Evolutionary conservation across 2,329 filamentous ascomycete genomes (phyloP).

Genomic region (Pseudocercospora fuligena): DNA sequence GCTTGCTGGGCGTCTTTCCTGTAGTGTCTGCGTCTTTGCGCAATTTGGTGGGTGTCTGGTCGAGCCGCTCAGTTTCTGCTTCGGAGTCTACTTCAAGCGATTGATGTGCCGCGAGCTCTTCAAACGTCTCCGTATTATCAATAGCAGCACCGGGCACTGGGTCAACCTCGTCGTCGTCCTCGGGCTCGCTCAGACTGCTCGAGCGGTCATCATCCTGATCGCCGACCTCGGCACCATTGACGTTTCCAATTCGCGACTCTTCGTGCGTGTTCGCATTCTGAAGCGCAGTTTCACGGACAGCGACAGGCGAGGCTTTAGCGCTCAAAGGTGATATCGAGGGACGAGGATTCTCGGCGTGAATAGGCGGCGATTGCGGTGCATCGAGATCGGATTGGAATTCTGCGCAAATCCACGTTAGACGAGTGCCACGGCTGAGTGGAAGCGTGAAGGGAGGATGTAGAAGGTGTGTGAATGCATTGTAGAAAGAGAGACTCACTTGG

Average conservation of each 20-base stretch:
- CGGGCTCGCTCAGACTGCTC: slow-evolving; percentile 91
- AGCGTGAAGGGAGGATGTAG: not conserved
- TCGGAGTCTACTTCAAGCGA: slow-evolving; percentile 69
- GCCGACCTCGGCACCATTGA: slow-evolving; percentile 28
- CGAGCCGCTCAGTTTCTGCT: slow-evolving; percentile 91
- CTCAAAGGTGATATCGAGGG: slow-evolving; percentile 44
- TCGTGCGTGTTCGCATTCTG: slow-evolving; percentile 7
- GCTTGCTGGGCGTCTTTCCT: slow-evolving; percentile 77
- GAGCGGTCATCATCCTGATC: slow-evolving; percentile 60
- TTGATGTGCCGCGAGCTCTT: slow-evolving; percentile 30
- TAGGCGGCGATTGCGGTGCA: slow-evolving; percentile 21
- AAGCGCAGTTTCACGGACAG: slow-evolving; percentile 26
- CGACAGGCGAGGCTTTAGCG: slow-evolving; percentile 37
- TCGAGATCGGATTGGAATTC: slow-evolving; percentile 23
- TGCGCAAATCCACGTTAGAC: slow-evolving; percentile 9
- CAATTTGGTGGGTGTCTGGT: slow-evolving; percentile 61
- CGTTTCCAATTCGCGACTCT: not conserved
- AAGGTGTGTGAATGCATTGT: not conserved
- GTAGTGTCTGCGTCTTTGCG: slow-evolving; percentile 48
- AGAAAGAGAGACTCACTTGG: slow-evolving; percentile 31
- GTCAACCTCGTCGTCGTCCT: slow-evolving; percentile 65
- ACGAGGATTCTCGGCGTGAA: slow-evolving; percentile 21
- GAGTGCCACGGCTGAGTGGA: not conserved
- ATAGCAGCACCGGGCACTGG: slow-evolving; percentile 22
- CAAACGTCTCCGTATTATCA: slow-evolving; percentile 12